These are phyloP conservation scores for Glycyrrhiza uralensis DNA, from an alignment of 306 rosid species.

Conservation along the genomic window DNA sequence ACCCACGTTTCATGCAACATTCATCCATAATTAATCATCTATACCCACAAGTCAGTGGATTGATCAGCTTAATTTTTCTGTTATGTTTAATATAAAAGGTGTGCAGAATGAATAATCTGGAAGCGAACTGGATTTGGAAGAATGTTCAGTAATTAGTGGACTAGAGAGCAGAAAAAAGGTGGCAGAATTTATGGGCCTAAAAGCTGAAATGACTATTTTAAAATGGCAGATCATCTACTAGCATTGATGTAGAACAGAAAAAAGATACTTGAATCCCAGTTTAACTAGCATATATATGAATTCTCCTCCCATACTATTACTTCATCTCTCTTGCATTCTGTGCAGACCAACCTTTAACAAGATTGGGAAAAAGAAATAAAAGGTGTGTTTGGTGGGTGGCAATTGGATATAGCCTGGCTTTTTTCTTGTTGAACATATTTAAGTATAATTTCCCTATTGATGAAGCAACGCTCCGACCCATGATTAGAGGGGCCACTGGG, in stretches of 20 bases:
- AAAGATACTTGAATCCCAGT: neutral
- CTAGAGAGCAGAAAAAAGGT: neutral
- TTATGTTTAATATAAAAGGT: too few species aligned
- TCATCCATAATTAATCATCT: neutral
- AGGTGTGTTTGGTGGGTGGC: slow-evolving; percentile 23
- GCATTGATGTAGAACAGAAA: neutral
- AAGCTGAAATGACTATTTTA: slow-evolving; percentile 8
- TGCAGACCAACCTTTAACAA: neutral
- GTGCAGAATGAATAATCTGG: neutral
- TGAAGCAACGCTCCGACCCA: slow-evolving; percentile 5
- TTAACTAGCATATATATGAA: neutral
- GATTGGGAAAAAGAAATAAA: neutral
- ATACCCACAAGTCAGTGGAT: neutral
- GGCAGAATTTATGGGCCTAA: slow-evolving; percentile 17
- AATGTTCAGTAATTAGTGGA: neutral
- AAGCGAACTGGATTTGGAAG: slow-evolving; percentile 10
- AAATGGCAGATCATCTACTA: neutral
- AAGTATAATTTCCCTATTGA: neutral
- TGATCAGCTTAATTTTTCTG: too few species aligned
- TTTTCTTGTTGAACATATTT: slow-evolving; percentile 25
- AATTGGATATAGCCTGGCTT: slow-evolving; percentile 20
- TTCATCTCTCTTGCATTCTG: neutral
- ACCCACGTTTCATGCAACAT: neutral
- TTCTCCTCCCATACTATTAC: neutral
- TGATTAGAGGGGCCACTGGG: slow-evolving; percentile 20